Evolutionary conservation across 129 eudicot genomes (phyloP).

Genomic region (Pittosporum tobira): DNA sequence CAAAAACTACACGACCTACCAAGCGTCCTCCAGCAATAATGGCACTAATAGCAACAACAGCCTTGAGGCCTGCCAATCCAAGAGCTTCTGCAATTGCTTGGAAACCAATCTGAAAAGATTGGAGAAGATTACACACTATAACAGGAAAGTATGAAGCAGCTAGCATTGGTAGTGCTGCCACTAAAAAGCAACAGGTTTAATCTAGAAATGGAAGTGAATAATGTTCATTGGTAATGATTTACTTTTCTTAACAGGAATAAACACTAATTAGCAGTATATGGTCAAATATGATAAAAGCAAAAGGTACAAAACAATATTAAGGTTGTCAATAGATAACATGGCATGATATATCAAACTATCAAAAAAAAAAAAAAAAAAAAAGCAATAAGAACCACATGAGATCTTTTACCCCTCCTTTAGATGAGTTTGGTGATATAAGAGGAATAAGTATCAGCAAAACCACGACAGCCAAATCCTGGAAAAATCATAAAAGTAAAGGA

Average conservation of each 20-base stretch:
- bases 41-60: constrained; percentile 95
- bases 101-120: constrained; percentile 67
- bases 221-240: neutral
- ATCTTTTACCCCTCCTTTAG: constrained; percentile 94
- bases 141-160: constrained; percentile 3
- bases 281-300: neutral
- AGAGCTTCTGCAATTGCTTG: constrained; percentile 99
- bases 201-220: neutral
- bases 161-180: neutral
- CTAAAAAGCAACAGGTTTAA: neutral
- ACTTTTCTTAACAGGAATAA: neutral
- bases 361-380: neutral
- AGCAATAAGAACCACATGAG: neutral
- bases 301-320: neutral
- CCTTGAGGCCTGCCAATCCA: constrained; percentile 96
- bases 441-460: constrained; percentile 97
- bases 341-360: neutral
- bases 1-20: constrained; percentile 34
- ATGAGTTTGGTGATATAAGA: constrained; percentile 92
- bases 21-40: constrained; percentile 98
- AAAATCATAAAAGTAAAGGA: neutral
- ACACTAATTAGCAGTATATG: neutral
- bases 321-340: neutral
- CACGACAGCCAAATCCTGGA: constrained; percentile 96
- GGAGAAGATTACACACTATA: constrained; percentile 2